Evolutionary conservation across 345 rosid genomes (phyloP).

Genomic region (Camelina neglecta): DNA sequence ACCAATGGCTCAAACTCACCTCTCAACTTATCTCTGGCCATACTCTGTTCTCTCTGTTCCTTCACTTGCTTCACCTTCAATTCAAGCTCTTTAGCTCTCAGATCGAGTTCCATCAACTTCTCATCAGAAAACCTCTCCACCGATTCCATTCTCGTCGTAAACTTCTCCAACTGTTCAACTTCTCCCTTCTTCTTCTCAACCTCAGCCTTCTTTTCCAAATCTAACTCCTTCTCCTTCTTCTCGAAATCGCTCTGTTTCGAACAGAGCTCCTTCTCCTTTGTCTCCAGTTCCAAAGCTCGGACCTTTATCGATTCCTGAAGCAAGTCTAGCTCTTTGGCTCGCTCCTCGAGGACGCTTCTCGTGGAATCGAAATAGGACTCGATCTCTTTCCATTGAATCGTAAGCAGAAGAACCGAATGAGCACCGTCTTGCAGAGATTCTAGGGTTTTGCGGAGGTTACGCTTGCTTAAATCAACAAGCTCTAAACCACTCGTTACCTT

Average conservation of each 20-base stretch:
- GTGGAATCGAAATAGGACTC: constrained; percentile 45
- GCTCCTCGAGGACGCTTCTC: constrained; percentile 32
- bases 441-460: constrained; percentile 38
- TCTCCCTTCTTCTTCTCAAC: constrained; percentile 24
- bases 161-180: constrained; percentile 22
- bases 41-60: not conserved
- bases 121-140: not conserved
- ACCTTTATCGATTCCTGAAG: constrained; percentile 39
- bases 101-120: constrained; percentile 21
- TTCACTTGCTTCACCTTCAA: constrained; percentile 26
- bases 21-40: constrained; percentile 14
- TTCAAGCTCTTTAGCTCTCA: constrained; percentile 36
- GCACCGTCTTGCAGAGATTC: constrained; percentile 46
- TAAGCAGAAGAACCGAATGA: constrained; percentile 50
- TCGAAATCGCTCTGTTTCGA: constrained; percentile 27
- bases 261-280: constrained; percentile 22
- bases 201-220: constrained; percentile 5
- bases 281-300: constrained; percentile 26
- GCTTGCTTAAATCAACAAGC: constrained; percentile 31
- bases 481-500: constrained; percentile 26
- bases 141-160: constrained; percentile 19
- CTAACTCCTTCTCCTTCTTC: constrained; percentile 41
- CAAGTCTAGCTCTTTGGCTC: constrained; percentile 40
- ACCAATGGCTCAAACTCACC: constrained; percentile 32
- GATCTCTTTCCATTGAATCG: constrained; percentile 56